Percentiles rank a stretch among this genome's conserved stretches.
phyloP scores from a whole-genome alignment of 768 basidiomycete species.

The Termitomyces sp. region DNA sequence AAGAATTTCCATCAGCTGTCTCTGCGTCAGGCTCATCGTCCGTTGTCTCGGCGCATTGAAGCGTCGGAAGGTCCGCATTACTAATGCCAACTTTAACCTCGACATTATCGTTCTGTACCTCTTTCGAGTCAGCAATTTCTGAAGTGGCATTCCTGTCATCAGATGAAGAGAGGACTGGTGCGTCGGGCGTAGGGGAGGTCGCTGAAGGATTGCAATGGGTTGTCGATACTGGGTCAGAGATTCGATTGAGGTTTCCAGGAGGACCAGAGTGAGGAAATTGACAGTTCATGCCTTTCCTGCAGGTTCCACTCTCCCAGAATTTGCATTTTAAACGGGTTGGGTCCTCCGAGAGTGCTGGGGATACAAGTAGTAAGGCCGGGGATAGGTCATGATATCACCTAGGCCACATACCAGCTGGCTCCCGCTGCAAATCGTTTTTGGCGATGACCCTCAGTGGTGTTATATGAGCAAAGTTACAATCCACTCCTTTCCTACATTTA shows the following conservation, averaged over 20 bases:
- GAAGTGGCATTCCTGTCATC: background rate
- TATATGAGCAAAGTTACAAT: constrained; percentile 12
- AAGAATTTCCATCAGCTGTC: background rate
- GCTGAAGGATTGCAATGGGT: background rate
- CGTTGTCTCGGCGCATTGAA: background rate
- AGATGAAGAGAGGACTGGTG: background rate
- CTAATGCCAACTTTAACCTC: background rate
- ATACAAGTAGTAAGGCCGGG: background rate
- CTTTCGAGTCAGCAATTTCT: background rate
- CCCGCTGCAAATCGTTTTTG: background rate
- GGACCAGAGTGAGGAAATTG: constrained; percentile 4
- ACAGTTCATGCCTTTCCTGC: constrained; percentile 8
- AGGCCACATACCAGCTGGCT: constrained; percentile 1
- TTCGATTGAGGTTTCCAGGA: background rate
- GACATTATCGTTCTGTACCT: background rate
- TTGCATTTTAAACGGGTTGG: background rate
- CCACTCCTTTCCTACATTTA: constrained; percentile 11
- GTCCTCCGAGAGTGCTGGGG: background rate
- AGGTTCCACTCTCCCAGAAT: constrained; percentile 8
- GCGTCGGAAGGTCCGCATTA: background rate
- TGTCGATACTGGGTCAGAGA: background rate
- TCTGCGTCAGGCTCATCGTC: background rate
- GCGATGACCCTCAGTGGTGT: background rate
- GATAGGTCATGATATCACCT: background rate
- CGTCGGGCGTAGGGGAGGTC: background rate